Evolutionary conservation across 176 grass and related monocot genomes (phyloP).

Genomic region (Ensete glaucum): DNA sequence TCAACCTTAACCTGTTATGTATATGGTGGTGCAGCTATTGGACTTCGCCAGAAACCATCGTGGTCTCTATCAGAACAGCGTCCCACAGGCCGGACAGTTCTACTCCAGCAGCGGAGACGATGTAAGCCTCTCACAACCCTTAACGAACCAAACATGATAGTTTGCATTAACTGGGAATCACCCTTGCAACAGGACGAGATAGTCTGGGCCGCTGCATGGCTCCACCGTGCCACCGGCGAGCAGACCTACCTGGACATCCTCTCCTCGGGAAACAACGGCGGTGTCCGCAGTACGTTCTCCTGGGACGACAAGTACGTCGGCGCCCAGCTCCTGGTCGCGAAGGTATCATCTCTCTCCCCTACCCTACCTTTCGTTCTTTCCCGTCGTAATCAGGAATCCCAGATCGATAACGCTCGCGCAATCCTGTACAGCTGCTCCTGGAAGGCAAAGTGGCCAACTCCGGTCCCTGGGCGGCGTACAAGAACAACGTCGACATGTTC

Average conservation of each 20-base stretch:
- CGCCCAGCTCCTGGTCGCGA: constrained; percentile 50
- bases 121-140: constrained; percentile 13
- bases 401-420: too few relatives aligned
- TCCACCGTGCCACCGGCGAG: constrained; percentile 43
- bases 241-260: constrained; percentile 37
- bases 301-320: constrained; percentile 82
- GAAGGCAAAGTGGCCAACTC: constrained; percentile 32
- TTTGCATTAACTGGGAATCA: neutral
- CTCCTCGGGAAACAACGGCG: constrained; percentile 19
- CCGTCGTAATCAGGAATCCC: too few relatives aligned
- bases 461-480: constrained; percentile 22
- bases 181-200: constrained; percentile 51
- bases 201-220: constrained; percentile 65
- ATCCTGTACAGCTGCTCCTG: constrained; percentile 32
- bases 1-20: too few relatives aligned
- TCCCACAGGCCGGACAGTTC: constrained; percentile 29
- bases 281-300: constrained; percentile 21
- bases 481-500: constrained; percentile 33
- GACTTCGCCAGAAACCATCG: constrained; percentile 50
- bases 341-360: constrained; percentile 18
- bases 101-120: constrained; percentile 66
- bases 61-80: constrained; percentile 57
- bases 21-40: constrained; percentile 37
- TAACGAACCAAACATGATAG: neutral
- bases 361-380: too few relatives aligned